Percentiles rank a stretch among this genome's conserved stretches.
phyloP scores from a whole-genome alignment of 345 rosid genomes.

The Eutrema heterophyllum region DNA sequence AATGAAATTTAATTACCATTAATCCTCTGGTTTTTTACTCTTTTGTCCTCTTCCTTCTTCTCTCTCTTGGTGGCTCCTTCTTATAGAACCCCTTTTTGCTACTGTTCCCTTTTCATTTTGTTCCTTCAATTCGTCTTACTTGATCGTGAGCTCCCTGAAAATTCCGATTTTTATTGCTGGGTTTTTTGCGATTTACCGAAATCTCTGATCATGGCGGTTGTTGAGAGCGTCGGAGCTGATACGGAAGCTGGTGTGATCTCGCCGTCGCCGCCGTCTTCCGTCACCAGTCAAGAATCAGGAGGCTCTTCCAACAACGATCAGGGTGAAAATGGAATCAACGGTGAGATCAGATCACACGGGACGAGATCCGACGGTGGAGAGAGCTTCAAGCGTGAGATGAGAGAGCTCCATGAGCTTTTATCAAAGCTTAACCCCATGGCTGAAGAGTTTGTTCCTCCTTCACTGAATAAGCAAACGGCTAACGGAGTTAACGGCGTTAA shows the following conservation, averaged over 20 bases:
- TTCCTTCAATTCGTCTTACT: constrained; percentile 8
- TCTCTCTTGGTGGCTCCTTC: constrained; percentile 17
- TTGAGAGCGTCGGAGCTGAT: constrained; percentile 43
- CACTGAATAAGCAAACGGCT: constrained; percentile 37
- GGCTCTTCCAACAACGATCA: constrained; percentile 35
- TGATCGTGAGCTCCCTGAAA: constrained; percentile 21
- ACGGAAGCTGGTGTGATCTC: constrained; percentile 29
- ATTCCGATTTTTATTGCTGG: constrained; percentile 14
- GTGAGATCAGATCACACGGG: constrained; percentile 34
- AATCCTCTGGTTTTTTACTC: background rate
- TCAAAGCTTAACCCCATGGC: constrained; percentile 96
- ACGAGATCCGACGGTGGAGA: constrained; percentile 42
- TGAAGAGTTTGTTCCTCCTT: constrained; percentile 86
- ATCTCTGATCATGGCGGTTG: constrained; percentile 48
- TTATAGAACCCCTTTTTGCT: constrained; percentile 11
- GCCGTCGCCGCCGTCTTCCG: constrained; percentile 38
- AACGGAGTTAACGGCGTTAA: constrained; percentile 31
- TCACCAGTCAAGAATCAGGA: constrained; percentile 37
- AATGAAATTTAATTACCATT: background rate
- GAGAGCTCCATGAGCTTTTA: constrained; percentile 79
- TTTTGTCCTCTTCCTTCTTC: constrained; percentile 21
- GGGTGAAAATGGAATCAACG: constrained; percentile 26
- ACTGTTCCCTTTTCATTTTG: constrained; percentile 9
- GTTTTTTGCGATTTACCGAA: background rate
- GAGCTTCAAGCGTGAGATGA: constrained; percentile 55